Percentiles rank a stretch among this genome's conserved stretches.
Evolutionary conservation across 768 basidiomycete genomes (phyloP).

Genomic region (Boletus rufocinnamomeus): DNA sequence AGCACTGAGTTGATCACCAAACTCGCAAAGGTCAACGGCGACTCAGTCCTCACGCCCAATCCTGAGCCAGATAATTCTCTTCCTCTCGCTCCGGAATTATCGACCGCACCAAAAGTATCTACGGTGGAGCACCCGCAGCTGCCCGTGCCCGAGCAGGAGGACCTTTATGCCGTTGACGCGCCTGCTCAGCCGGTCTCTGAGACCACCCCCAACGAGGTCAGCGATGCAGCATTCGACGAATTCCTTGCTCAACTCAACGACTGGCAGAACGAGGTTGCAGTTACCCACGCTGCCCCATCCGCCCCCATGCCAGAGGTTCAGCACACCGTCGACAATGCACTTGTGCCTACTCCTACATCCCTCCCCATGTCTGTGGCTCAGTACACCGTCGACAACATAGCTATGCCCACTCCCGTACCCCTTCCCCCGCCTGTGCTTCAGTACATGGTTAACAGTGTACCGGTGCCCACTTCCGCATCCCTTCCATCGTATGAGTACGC

Average conservation of each 20-base stretch:
- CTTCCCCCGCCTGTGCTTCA: neutral
- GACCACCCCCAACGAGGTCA: neutral
- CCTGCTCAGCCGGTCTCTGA: neutral
- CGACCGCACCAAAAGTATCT: no score
- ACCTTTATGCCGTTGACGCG: neutral
- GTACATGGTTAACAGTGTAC: neutral
- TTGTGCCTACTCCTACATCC: no score
- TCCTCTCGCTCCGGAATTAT: neutral
- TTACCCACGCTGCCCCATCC: neutral
- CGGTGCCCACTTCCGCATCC: neutral
- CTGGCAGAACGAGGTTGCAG: neutral
- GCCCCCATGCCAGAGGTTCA: neutral
- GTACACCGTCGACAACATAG: neutral
- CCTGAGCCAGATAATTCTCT: neutral
- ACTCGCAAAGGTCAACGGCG: neutral
- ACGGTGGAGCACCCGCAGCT: neutral
- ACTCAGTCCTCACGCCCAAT: neutral
- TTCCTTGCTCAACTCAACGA: neutral
- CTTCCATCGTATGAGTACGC: neutral
- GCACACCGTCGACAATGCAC: neutral
- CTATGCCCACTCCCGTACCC: neutral
- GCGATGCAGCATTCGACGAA: neutral
- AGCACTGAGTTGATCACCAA: neutral
- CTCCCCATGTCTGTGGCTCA: neutral
- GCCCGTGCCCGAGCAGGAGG: neutral